Percentiles rank a stretch among this genome's conserved stretches.
Evolutionary conservation across 768 basidiomycete species (phyloP).

Genomic region (Paxillus ammoniavirescens): DNA sequence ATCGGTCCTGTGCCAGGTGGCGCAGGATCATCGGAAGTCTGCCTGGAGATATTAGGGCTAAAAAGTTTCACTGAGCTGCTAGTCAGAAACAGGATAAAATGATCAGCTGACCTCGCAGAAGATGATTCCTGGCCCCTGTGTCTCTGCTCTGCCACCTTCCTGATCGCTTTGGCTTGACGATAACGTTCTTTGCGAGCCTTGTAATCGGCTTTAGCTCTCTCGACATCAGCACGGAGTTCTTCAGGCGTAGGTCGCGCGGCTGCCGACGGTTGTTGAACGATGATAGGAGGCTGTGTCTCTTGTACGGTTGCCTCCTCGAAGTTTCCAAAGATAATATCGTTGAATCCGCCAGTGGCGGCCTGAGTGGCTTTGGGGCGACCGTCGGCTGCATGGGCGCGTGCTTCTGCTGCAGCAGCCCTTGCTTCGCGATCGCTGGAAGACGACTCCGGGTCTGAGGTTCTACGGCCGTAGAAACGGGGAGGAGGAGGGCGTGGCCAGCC

Average conservation of each 20-base stretch:
- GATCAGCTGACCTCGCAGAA: slow-evolving; percentile 25
- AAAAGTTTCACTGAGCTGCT: slow-evolving; percentile 2
- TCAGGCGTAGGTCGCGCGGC: slow-evolving; percentile 12
- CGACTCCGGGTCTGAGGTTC: not conserved
- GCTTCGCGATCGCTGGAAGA: slow-evolving; percentile 1
- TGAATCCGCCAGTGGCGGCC: not conserved
- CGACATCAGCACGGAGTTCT: slow-evolving; percentile 42
- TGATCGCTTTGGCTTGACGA: slow-evolving; percentile 54
- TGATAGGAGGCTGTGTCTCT: not conserved
- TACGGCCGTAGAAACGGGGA: slow-evolving; percentile 16
- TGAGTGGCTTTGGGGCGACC: not conserved
- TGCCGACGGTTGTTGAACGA: not conserved
- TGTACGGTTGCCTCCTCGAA: not conserved
- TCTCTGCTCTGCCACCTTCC: slow-evolving; percentile 38
- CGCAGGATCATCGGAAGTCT: slow-evolving; percentile 19
- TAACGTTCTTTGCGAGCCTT: slow-evolving; percentile 71
- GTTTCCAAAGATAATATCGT: not conserved
- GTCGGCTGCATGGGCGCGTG: slow-evolving; percentile 8
- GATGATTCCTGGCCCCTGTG: slow-evolving; percentile 16
- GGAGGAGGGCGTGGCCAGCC: slow-evolving; percentile 28
- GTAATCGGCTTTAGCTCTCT: slow-evolving; percentile 66
- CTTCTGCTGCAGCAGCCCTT: slow-evolving; percentile 16
- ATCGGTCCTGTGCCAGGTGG: slow-evolving; percentile 1
- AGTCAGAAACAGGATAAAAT: not conserved
- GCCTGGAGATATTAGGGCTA: slow-evolving; percentile 23